Evolutionary conservation across 169 alveolate genomes (phyloP).

Genomic region (Plasmodium vivax): DNA sequence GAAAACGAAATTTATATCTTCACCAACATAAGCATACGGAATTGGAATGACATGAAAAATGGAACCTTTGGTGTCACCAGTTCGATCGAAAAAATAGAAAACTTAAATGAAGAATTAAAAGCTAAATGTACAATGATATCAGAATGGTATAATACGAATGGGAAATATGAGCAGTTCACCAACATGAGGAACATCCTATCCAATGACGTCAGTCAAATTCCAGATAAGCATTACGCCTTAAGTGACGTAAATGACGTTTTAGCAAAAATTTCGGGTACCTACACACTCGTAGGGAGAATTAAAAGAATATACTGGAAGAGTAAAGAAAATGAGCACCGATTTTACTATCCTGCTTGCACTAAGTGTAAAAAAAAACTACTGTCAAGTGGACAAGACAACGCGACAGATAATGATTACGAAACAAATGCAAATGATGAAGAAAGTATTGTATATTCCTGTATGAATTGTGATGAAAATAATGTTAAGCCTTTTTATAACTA

Average conservation of each 20-base stretch:
- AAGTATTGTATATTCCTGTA: conserved; percentile 76
- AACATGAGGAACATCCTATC: conserved; percentile 76
- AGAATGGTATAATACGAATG: conserved; percentile 77
- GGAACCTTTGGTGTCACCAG: conserved; percentile 75
- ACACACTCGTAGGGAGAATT: conserved; percentile 75
- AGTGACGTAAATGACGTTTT: conserved; percentile 73
- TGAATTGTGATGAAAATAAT: conserved; percentile 79
- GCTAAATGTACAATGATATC: conserved; percentile 72
- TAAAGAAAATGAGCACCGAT: conserved; percentile 77
- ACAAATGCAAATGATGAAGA: conserved; percentile 63
- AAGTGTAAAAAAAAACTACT: conserved; percentile 81
- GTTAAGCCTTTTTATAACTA: conserved; percentile 79
- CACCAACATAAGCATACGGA: conserved; percentile 79
- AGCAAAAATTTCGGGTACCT: conserved; percentile 75
- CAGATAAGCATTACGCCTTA: conserved; percentile 76
- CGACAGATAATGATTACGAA: conserved; percentile 11
- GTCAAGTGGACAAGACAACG: conserved; percentile 42
- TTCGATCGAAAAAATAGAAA: conserved; percentile 77
- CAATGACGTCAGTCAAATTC: conserved; percentile 59
- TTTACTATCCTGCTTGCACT: conserved; percentile 83
- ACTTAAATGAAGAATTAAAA: conserved; percentile 75
- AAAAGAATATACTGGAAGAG: conserved; percentile 83
- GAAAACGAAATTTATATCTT: conserved; percentile 74
- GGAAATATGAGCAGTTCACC: conserved; percentile 78
- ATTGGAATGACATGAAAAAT: conserved; percentile 83